Percentiles rank a stretch among this genome's conserved stretches.
phyloP scores from a whole-genome alignment of 345 rosid genomes.

The Leavenworthia alabamica region DNA sequence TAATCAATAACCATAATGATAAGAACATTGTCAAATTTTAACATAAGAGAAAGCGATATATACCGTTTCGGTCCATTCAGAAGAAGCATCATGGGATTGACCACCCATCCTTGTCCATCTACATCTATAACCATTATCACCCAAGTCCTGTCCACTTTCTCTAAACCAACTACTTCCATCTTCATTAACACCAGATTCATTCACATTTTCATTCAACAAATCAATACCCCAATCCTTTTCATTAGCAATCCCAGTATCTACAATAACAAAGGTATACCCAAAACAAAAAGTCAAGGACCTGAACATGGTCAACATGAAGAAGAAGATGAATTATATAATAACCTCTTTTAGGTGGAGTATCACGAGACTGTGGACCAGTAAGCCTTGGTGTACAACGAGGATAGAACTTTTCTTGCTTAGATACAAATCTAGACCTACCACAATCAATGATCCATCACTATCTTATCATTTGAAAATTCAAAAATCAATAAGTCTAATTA shows the following conservation, averaged over 20 bases:
- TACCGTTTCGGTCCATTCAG: constrained; percentile 98
- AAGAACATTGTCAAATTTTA: not conserved
- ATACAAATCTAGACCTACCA: constrained; percentile 53
- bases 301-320: not conserved
- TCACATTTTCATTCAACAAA: constrained; percentile 71
- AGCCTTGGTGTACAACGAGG: constrained; percentile 77
- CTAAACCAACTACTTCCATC: constrained; percentile 90
- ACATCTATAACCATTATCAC: no score
- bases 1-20: not conserved
- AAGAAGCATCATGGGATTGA: constrained; percentile 61
- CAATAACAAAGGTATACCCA: no score
- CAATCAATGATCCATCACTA: not conserved
- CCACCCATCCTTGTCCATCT: constrained; percentile 99
- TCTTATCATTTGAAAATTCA: not conserved
- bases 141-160: constrained; percentile 95
- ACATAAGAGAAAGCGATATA: constrained; percentile 10
- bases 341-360: constrained; percentile 95
- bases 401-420: constrained; percentile 72
- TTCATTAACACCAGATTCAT: constrained; percentile 82
- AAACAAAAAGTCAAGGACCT: no score
- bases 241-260: constrained; percentile 97
- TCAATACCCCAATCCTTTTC: constrained; percentile 97
- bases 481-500: not conserved
- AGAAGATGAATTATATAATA: not conserved
- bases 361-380: constrained; percentile 89